These are phyloP conservation scores for Monosporozyma unispora DNA, from an alignment of 805 yeast species.

Conservation along the genomic window DNA sequence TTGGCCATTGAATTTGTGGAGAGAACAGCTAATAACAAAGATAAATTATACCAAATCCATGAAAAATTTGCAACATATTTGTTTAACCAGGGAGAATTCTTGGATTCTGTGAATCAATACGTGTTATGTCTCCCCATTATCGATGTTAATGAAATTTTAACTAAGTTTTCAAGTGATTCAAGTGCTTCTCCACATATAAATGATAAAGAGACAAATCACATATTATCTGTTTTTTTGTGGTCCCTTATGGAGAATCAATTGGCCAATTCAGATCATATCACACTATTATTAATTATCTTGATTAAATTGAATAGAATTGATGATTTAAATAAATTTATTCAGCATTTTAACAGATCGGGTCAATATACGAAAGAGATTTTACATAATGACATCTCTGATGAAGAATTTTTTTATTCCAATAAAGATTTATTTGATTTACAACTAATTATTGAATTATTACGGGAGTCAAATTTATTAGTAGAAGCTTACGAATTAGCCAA, in stretches of 20 bases:
- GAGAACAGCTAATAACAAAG: slow-evolving; percentile 42
- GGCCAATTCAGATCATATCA: slow-evolving; percentile 74
- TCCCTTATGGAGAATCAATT: slow-evolving; percentile 44
- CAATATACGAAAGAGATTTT: slow-evolving; percentile 21
- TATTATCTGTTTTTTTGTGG: slow-evolving; percentile 55
- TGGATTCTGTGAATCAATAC: slow-evolving; percentile 68
- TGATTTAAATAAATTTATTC: slow-evolving; percentile 50
- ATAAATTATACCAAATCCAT: slow-evolving; percentile 35
- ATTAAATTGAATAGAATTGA: slow-evolving; percentile 62
- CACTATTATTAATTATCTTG: slow-evolving; percentile 66
- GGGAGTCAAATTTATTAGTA: slow-evolving; percentile 57
- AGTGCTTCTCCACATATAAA: background rate
- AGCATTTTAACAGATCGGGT: slow-evolving; percentile 29
- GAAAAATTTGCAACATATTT: slow-evolving; percentile 63
- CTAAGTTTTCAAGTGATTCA: slow-evolving; percentile 45
- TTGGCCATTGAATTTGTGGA: slow-evolving; percentile 43
- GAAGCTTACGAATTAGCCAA: slow-evolving; percentile 65
- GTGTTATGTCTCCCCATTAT: slow-evolving; percentile 46
- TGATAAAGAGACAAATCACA: slow-evolving; percentile 31
- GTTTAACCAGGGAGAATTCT: slow-evolving; percentile 54
- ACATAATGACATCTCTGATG: slow-evolving; percentile 31
- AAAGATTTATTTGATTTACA: slow-evolving; percentile 49
- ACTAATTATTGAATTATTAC: slow-evolving; percentile 56
- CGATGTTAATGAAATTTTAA: slow-evolving; percentile 66
- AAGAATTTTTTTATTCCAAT: slow-evolving; percentile 26